Evolutionary conservation across 495 filamentous ascomycete genomes (phyloP), one percentile per base, ranked within the genome.

Genomic region (Hypoxylon fuscum): DNA sequence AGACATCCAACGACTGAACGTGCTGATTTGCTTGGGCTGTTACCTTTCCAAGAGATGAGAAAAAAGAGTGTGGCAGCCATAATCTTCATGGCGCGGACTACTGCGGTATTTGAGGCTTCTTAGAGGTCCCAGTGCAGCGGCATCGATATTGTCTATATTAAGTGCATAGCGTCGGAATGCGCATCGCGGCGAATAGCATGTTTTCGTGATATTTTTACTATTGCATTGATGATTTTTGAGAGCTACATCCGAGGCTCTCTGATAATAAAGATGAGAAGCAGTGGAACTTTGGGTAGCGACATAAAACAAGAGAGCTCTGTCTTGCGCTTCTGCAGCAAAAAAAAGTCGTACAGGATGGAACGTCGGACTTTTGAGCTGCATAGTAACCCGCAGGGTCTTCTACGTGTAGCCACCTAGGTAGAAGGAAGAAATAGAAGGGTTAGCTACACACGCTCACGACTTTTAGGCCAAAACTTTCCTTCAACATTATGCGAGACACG

Each of bases 201-300:
- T 37, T 51, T 48, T 57, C 46, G 57, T 25, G 47, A 48, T 57
- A 43, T 53, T 50, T 5, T 45, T 66, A 40, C 14, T 41, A 60
- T 53, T 43, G 27, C 18, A 22, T 37, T 20, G 44, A 57, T 58
- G 54, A 29, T 34, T 55, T 54, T 23, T 27, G 48, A 59, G 23
- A 59, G 51, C 54, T 54, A 21, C 25, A 57, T 57, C 63, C 66
- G 60, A 66, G 51, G 51, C 46, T 37, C 42, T 54, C 21, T 55
- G 25, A 31, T 44, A 50, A 23, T 38, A 22, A 31, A 48, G 12
- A 34, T 11, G 40, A 15, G 38, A 67, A 44, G 66, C 20, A 27
- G 69, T 72, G 64, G 41, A 41, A 72, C 69, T 44, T 70, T 72
- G 63, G 67, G 69, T 72, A 67, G 52, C 57, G 49, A 62, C 35